Evolutionary conservation across 108 stramenopile species (phyloP).

Genomic region (Skeletonema potamos): DNA sequence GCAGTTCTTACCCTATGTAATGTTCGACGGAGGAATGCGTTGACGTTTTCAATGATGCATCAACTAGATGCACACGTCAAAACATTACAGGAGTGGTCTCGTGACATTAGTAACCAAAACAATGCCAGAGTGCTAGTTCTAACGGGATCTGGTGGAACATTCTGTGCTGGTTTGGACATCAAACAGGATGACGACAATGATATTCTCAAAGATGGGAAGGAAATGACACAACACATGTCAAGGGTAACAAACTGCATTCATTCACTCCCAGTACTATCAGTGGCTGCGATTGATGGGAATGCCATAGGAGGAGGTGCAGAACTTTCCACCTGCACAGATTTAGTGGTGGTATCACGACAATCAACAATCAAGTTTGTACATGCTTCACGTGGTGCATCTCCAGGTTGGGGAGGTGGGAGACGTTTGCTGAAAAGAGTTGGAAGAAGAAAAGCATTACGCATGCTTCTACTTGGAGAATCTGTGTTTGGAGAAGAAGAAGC

Average conservation of each 20-base stretch:
- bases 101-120: constrained; percentile 1
- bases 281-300: constrained; percentile 34
- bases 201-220: constrained; percentile 5
- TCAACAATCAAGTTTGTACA: constrained; percentile 39
- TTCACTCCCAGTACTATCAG: constrained; percentile 23
- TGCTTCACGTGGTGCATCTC: constrained; percentile 29
- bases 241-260: constrained; percentile 27
- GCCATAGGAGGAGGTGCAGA: constrained; percentile 49
- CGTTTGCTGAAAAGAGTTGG: constrained; percentile 29
- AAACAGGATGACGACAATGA: constrained; percentile 6
- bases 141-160: constrained; percentile 30
- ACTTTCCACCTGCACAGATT: constrained; percentile 36
- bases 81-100: constrained; percentile 16
- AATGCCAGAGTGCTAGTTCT: constrained; percentile 30
- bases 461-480: constrained; percentile 35
- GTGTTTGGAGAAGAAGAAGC: constrained; percentile 31
- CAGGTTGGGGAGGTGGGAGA: constrained; percentile 44
- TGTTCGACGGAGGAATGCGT: constrained; percentile 34
- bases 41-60: constrained; percentile 40
- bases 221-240: constrained; percentile 38
- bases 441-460: constrained; percentile 24
- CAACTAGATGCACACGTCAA: constrained; percentile 28
- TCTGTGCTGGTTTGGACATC: constrained; percentile 43
- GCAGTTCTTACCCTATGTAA: constrained; percentile 33
- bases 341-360: constrained; percentile 27